These are phyloP conservation scores for Penicillium sp. DNA, from an alignment of 2,329 filamentous ascomycete genomes.

Conservation along the genomic window DNA sequence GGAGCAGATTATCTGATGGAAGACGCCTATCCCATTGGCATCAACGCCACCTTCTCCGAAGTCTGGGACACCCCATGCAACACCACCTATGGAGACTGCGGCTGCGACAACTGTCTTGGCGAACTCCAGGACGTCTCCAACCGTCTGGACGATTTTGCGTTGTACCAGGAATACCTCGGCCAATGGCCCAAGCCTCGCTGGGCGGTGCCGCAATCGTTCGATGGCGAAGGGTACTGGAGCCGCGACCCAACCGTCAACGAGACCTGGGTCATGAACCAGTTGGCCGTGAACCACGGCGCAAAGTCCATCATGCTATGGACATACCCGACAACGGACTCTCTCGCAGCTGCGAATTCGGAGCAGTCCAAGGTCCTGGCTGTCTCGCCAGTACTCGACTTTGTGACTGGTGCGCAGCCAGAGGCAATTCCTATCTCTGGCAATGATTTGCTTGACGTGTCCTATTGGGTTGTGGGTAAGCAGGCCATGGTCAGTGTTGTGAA, in stretches of 20 bases:
- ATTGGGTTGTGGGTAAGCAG: slow-evolving; percentile 11
- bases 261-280: slow-evolving; percentile 14
- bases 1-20: slow-evolving; percentile 14
- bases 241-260: slow-evolving; percentile 9
- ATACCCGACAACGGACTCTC: slow-evolving; percentile 4
- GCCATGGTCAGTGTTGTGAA: slow-evolving; percentile 11
- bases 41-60: slow-evolving; percentile 13
- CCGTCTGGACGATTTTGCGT: slow-evolving; percentile 7
- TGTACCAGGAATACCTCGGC: slow-evolving; percentile 11
- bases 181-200: slow-evolving; percentile 10
- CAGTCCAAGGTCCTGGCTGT: slow-evolving; percentile 9
- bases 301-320: slow-evolving; percentile 14
- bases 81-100: slow-evolving; percentile 12
- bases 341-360: slow-evolving; percentile 10
- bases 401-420: slow-evolving; percentile 4
- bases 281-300: slow-evolving; percentile 12
- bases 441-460: slow-evolving; percentile 8
- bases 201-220: slow-evolving; percentile 12
- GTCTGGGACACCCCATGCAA: slow-evolving; percentile 12
- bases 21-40: slow-evolving; percentile 14
- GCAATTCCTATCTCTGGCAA: not conserved
- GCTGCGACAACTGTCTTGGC: slow-evolving; percentile 12
- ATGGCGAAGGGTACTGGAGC: slow-evolving; percentile 12
- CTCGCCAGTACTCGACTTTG: slow-evolving; percentile 12
- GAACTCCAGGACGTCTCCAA: slow-evolving; percentile 13